Evolutionary conservation across 768 basidiomycete species (phyloP), one percentile per base, ranked within the genome.

Genomic region (Chalciporus piperatus): DNA sequence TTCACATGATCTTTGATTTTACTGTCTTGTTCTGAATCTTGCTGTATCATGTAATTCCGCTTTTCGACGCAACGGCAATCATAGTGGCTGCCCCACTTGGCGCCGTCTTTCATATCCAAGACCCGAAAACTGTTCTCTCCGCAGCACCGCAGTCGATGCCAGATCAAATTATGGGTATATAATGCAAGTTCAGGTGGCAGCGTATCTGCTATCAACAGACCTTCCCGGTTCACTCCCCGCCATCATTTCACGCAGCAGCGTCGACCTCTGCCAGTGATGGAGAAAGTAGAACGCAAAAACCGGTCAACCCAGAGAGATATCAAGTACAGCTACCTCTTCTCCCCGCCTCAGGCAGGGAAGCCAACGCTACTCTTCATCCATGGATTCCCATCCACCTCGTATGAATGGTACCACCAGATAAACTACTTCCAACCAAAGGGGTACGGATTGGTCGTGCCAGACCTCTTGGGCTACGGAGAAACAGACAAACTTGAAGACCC

Each of bases 391-490:
- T 72, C 73, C 0, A 70, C 70, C 2, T 70, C 74, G 9, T 58
- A 69, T 42, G 74, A 73, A 50, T 80, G 79, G 78, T 65, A 68
- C 38, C 57, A 65, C 33, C 72, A 76, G 45, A 67, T 76, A 48
- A 53, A 64, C 45, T 67, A 68, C 60, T 70, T 80, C 59, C 48
- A 63, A 38, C 59, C 63, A 25, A 61, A 62, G 48, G 78, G 78
- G 20, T 76, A 73, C 40, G 73, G 76, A 12, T 25, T 78, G 13
- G 59, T 81, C 44, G 73, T 69, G 14, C 78, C 78, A 0, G 79
- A 80, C 57, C 70, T 77, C 56, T 70, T 80, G 13, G 78, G 79
- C 6, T 72, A 68, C 32, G 78, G 76, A 14, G 70, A 59, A 19
- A 78, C 80, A 3, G 61, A 59, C 52, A 79, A 77, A 57, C 70